phyloP scores from a whole-genome alignment of 2,329 filamentous ascomycete genomes.

The Lachnellula cervina region DNA sequence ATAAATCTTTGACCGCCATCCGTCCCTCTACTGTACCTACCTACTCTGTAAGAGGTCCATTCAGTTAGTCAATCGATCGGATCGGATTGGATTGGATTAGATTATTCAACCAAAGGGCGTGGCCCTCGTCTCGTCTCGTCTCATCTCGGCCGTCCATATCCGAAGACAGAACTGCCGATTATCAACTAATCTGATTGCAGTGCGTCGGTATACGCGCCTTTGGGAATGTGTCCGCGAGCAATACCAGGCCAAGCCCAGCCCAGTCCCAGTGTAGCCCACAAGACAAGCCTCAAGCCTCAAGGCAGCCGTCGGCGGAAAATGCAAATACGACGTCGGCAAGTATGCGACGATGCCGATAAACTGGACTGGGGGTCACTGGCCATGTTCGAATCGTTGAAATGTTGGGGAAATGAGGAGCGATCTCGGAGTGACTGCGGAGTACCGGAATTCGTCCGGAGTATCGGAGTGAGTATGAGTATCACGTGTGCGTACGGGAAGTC shows the following conservation, averaged over 20 bases:
- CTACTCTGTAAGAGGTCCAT: too few relatives aligned
- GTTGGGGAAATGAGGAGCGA: background rate
- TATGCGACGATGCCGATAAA: background rate
- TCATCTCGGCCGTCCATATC: background rate
- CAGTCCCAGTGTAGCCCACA: too few relatives aligned
- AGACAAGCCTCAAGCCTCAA: too few relatives aligned
- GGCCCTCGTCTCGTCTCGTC: background rate
- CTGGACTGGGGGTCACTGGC: background rate
- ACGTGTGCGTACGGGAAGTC: background rate
- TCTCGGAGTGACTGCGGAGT: too few relatives aligned
- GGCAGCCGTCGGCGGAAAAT: too few relatives aligned
- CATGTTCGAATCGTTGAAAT: background rate
- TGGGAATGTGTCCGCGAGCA: background rate
- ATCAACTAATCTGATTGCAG: background rate
- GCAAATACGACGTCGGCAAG: background rate
- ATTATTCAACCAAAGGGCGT: background rate
- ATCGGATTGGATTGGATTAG: background rate
- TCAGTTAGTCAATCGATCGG: background rate
- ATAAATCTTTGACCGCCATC: background rate
- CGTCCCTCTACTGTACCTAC: background rate
- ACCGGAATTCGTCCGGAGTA: background rate
- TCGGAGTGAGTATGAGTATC: background rate
- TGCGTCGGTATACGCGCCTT: background rate
- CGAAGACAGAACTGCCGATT: background rate
- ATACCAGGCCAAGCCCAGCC: background rate